Percentiles rank a stretch among this genome's conserved stretches.
Conservation (phyloP, 2,329 filamentous ascomycete genomes). For the Torrubiellomyces zombiae region DNA sequence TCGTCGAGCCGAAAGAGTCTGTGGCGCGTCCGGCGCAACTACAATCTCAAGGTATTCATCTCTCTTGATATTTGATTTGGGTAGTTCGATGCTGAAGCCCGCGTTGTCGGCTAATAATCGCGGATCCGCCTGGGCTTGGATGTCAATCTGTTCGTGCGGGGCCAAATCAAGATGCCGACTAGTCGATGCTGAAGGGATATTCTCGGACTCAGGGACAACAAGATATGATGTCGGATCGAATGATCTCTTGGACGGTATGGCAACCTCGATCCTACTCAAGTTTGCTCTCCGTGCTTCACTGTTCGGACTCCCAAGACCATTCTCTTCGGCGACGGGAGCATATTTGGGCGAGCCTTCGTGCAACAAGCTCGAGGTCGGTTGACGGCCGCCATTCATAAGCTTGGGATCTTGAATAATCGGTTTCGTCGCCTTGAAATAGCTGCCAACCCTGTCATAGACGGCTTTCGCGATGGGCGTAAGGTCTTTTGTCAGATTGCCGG, state of each 20-base stretch:
- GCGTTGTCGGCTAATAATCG: constrained; percentile 6
- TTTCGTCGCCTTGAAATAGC: constrained; percentile 22
- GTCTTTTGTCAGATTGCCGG: too few relatives aligned
- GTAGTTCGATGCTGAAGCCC: constrained; percentile 32
- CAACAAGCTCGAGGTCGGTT: too few relatives aligned
- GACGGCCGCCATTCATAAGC: constrained; percentile 21
- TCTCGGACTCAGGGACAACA: constrained; percentile 12
- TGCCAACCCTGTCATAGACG: constrained; percentile 23
- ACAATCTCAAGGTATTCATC: constrained; percentile 34
- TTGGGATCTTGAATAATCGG: constrained; percentile 13
- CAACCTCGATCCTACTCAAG: constrained; percentile 27
- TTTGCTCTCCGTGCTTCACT: constrained; percentile 17
- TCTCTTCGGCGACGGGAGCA: neutral
- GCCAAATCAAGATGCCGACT: too few relatives aligned
- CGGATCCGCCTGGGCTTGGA: constrained; percentile 5
- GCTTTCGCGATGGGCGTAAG: constrained; percentile 31
- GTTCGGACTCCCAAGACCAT: constrained; percentile 6
- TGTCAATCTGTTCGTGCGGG: constrained; percentile 6
- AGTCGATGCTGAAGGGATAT: too few relatives aligned
- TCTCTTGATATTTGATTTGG: constrained; percentile 26
- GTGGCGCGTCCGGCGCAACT: constrained; percentile 28
- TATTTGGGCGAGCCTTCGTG: constrained; percentile 7
- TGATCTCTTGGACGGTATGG: constrained; percentile 26
- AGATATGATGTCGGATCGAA: constrained; percentile 21
- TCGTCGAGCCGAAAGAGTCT: constrained; percentile 34